These are phyloP conservation scores for Xylariales sp. DNA, from an alignment of 2,329 filamentous ascomycete genomes.

Conservation along the genomic window DNA sequence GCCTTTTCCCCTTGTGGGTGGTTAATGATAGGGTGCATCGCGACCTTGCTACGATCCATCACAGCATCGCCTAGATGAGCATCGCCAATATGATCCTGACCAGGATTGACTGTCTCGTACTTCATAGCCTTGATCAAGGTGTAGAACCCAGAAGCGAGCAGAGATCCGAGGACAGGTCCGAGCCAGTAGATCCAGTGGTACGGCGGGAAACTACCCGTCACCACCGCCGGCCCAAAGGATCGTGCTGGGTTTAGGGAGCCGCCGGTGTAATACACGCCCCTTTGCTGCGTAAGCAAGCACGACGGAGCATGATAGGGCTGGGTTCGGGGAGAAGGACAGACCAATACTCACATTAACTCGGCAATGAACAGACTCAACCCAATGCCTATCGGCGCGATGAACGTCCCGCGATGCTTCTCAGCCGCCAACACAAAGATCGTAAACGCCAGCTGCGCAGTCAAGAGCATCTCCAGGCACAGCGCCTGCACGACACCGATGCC, in stretches of 20 bases:
- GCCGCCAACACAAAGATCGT: slow-evolving; percentile 56
- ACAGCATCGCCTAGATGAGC: too few species aligned
- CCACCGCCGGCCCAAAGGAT: slow-evolving; percentile 23
- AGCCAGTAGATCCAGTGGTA: slow-evolving; percentile 27
- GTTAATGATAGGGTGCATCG: too few species aligned
- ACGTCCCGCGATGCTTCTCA: slow-evolving; percentile 60
- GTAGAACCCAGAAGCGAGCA: slow-evolving; percentile 29
- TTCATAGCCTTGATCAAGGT: slow-evolving; percentile 31
- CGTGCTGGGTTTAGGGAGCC: slow-evolving; percentile 23
- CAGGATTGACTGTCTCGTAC: slow-evolving; percentile 26
- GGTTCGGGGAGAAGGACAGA: neutral
- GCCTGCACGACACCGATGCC: slow-evolving; percentile 41
- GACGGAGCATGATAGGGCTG: too few species aligned
- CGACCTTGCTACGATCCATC: too few species aligned
- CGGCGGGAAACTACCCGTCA: slow-evolving; percentile 15
- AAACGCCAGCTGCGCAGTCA: slow-evolving; percentile 48
- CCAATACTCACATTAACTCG: slow-evolving; percentile 24
- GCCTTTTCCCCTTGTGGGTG: too few species aligned
- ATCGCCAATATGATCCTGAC: slow-evolving; percentile 18
- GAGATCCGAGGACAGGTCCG: slow-evolving; percentile 30
- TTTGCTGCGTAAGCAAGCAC: too few species aligned
- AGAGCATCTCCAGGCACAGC: slow-evolving; percentile 49
- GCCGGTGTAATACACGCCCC: slow-evolving; percentile 20
- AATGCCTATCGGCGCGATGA: slow-evolving; percentile 58
- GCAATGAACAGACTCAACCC: slow-evolving; percentile 55